Evolutionary conservation across 805 yeast genomes (phyloP).

Genomic region (Zygotorulaspora florentina): DNA sequence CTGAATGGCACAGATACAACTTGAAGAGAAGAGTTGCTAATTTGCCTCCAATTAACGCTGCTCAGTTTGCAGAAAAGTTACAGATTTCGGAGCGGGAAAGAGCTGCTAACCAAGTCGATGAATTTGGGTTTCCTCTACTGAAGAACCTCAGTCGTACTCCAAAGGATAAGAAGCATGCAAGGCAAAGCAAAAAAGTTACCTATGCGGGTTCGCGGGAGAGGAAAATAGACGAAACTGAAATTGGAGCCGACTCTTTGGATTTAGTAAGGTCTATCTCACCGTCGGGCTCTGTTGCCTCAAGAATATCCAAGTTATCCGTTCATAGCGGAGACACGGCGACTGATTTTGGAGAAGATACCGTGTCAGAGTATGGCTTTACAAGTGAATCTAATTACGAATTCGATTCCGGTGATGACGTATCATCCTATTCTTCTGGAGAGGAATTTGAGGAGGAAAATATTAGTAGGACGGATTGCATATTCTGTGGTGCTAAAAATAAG

Average conservation of each 20-base stretch:
- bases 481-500: conserved; percentile 50
- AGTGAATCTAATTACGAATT: conserved; percentile 36
- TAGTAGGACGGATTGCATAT: conserved; percentile 50
- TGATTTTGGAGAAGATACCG: conserved; percentile 43
- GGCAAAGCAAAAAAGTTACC: neutral
- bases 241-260: neutral
- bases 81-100: conserved; percentile 36
- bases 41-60: conserved; percentile 68
- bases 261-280: conserved; percentile 45
- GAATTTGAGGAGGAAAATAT: conserved; percentile 31
- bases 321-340: conserved; percentile 36
- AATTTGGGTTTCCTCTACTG: conserved; percentile 38
- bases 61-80: conserved; percentile 38
- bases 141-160: conserved; percentile 19
- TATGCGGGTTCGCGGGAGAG: conserved; percentile 1
- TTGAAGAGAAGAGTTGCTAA: conserved; percentile 88
- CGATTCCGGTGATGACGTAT: conserved; percentile 34
- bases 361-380: conserved; percentile 47
- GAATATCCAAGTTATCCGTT: conserved; percentile 44
- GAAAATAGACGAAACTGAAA: neutral
- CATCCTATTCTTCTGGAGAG: conserved; percentile 18
- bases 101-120: conserved; percentile 34
- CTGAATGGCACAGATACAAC: conserved; percentile 98
- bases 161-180: neutral
- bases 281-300: conserved; percentile 51